These are phyloP conservation scores for Cucurbitaria berberidis DNA, from an alignment of 2,329 filamentous ascomycete species.

Conservation along the genomic window DNA sequence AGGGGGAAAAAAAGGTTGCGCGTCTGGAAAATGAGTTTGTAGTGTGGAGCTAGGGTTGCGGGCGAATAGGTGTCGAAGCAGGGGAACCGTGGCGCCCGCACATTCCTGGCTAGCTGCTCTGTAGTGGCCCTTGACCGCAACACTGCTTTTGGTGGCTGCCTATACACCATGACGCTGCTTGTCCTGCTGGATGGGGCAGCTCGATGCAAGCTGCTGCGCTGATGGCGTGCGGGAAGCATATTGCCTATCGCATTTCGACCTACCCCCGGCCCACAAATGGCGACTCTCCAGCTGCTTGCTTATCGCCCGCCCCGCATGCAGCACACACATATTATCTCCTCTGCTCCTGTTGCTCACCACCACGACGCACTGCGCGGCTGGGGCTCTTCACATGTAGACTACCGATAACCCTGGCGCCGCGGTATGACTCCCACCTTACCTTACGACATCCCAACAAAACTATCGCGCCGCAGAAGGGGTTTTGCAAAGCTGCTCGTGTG, in stretches of 20 bases:
- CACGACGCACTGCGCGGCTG: neutral
- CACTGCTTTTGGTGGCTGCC: slow-evolving; percentile 11
- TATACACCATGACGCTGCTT: slow-evolving; percentile 21
- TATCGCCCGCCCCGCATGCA: neutral
- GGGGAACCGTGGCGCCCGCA: slow-evolving; percentile 11
- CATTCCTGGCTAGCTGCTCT: slow-evolving; percentile 1
- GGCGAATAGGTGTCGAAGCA: slow-evolving; percentile 14
- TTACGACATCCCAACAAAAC: slow-evolving; percentile 3
- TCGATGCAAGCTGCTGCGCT: slow-evolving; percentile 1
- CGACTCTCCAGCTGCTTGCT: neutral
- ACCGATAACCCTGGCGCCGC: neutral
- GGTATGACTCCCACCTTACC: neutral
- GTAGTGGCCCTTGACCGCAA: slow-evolving; percentile 10
- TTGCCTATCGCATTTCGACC: slow-evolving; percentile 6
- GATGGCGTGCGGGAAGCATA: neutral
- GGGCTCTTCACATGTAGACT: neutral
- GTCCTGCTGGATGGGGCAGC: slow-evolving; percentile 12
- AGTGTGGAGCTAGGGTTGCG: slow-evolving; percentile 5
- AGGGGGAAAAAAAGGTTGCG: slow-evolving; percentile 21
- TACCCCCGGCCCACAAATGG: neutral
- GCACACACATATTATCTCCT: neutral
- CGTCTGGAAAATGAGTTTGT: slow-evolving; percentile 27
- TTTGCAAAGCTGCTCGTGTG: neutral
- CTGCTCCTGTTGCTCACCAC: neutral
- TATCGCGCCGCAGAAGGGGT: neutral